A percentile compares a stretch with the other conserved stretches of the same genome.
phyloP scores from a whole-genome alignment of 2,329 filamentous ascomycete genomes.

The Colletotrichum destructivum region DNA sequence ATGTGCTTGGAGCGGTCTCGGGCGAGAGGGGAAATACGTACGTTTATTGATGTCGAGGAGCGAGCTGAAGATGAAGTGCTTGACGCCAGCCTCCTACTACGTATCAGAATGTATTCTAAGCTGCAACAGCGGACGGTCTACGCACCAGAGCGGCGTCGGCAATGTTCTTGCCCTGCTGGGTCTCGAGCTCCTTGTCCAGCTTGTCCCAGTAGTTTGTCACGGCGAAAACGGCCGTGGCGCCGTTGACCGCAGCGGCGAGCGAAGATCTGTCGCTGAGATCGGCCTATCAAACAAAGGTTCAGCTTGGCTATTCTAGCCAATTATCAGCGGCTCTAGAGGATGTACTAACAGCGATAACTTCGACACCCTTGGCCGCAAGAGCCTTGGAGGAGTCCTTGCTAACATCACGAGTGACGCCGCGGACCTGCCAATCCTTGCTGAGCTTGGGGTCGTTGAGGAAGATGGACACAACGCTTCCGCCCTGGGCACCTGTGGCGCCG shows the following conservation, averaged over 20 bases:
- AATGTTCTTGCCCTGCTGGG: constrained; percentile 63
- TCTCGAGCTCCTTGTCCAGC: constrained; percentile 56
- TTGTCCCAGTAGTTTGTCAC: constrained; percentile 69
- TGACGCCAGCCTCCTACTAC: constrained; percentile 53
- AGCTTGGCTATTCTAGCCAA: neutral
- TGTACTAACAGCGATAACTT: constrained; percentile 62
- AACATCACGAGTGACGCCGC: constrained; percentile 69
- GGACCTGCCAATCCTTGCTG: constrained; percentile 64
- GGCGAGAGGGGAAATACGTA: constrained; percentile 45
- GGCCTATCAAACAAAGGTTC: constrained; percentile 51
- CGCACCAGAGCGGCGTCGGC: constrained; percentile 62
- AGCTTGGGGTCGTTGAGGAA: constrained; percentile 57
- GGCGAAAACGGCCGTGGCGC: constrained; percentile 64
- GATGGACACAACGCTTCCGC: constrained; percentile 66
- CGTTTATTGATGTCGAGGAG: constrained; percentile 57
- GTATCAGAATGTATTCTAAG: constrained; percentile 46
- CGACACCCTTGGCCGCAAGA: constrained; percentile 62
- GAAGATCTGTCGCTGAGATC: constrained; percentile 64
- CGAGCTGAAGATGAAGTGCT: constrained; percentile 62
- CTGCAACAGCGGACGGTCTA: neutral
- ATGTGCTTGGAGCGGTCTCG: neutral
- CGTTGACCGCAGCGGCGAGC: constrained; percentile 60
- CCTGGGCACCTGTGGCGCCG: constrained; percentile 74
- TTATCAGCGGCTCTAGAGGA: neutral
- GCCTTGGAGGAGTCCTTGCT: constrained; percentile 59